Percentiles rank a stretch among this genome's conserved stretches.
These are phyloP conservation scores for Fragaria vesca DNA, from an alignment of 306 rosid genomes.

Conservation along the genomic window DNA sequence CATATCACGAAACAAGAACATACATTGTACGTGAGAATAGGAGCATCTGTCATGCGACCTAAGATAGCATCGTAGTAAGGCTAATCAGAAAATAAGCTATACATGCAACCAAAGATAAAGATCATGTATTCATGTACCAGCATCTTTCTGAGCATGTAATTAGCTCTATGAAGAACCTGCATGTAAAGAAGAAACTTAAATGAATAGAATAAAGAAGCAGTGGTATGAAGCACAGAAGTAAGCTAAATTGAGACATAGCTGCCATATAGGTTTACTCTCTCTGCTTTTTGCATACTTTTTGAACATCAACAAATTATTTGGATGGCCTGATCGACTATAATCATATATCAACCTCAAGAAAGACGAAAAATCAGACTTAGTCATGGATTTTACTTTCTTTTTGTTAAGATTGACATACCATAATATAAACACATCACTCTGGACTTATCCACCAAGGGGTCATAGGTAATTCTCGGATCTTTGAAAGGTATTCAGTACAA, in stretches of 20 bases:
- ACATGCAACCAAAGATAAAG: background rate
- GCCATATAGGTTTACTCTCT: background rate
- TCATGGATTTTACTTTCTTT: background rate
- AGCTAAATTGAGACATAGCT: background rate
- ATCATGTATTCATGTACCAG: background rate
- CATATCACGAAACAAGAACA: background rate
- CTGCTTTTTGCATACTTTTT: background rate
- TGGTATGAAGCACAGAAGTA: background rate
- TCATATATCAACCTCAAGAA: slow-evolving; percentile 7
- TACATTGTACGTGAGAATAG: background rate
- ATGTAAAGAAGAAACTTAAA: background rate
- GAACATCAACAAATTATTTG: background rate
- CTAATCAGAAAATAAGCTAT: background rate
- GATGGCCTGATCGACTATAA: background rate
- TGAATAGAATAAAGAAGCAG: background rate
- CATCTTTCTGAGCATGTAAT: background rate
- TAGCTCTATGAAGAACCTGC: background rate
- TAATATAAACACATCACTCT: background rate
- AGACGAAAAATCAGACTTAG: background rate
- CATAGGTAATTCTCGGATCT: background rate
- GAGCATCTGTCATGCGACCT: background rate
- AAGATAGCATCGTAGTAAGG: background rate
- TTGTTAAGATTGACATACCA: background rate
- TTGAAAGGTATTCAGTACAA: background rate
- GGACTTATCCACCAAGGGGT: slow-evolving; percentile 4